These are phyloP conservation scores for Aspergillus panamensis DNA, from an alignment of 495 filamentous ascomycete species.

Conservation along the genomic window DNA sequence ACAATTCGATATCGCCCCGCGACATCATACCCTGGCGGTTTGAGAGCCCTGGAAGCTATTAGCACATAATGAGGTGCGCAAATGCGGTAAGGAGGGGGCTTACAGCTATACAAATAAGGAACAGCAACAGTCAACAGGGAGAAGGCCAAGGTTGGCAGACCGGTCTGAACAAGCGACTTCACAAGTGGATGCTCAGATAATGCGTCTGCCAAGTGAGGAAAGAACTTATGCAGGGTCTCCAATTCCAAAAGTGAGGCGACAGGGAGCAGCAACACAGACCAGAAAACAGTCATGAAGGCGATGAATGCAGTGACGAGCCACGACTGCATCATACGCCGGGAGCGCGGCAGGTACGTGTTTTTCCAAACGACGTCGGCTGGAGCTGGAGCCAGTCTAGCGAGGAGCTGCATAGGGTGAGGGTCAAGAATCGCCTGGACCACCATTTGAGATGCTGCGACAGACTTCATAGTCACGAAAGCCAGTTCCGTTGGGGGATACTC, in stretches of 20 bases:
- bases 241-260: constrained; percentile 75
- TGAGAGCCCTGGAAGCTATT: constrained; percentile 56
- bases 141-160: constrained; percentile 77
- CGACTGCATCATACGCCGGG: constrained; percentile 65
- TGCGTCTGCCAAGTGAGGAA: constrained; percentile 63
- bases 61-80: background rate
- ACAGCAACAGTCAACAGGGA: constrained; percentile 85
- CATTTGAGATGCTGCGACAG: constrained; percentile 89
- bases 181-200: constrained; percentile 64
- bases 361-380: constrained; percentile 88
- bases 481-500: constrained; percentile 73
- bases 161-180: constrained; percentile 77
- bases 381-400: constrained; percentile 80
- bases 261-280: constrained; percentile 79
- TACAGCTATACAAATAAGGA: constrained; percentile 91
- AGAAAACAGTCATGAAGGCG: constrained; percentile 77
- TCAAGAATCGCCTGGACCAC: constrained; percentile 90
- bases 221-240: constrained; percentile 68
- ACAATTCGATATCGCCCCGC: constrained; percentile 90
- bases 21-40: constrained; percentile 92
- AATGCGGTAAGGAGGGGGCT: constrained; percentile 18
- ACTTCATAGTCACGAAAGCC: constrained; percentile 97
- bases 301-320: constrained; percentile 84
- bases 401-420: constrained; percentile 77
- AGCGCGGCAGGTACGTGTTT: constrained; percentile 83